Conservation (phyloP, 805 yeast genomes). For the Phaffomyces opuntiae region DNA sequence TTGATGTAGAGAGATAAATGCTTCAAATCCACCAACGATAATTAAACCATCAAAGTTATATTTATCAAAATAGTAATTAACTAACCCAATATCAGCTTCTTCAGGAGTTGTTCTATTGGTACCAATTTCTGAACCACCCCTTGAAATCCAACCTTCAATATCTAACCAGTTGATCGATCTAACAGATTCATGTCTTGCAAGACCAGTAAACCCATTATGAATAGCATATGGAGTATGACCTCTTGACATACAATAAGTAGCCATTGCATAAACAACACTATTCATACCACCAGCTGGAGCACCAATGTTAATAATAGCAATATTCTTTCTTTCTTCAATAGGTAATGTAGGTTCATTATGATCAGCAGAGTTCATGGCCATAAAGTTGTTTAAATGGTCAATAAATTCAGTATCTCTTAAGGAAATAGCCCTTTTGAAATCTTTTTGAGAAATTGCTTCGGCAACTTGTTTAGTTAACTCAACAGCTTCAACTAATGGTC, state of each 20-base stretch:
- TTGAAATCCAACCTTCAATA: slow-evolving; percentile 64
- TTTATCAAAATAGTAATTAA: slow-evolving; percentile 68
- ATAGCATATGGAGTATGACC: slow-evolving; percentile 71
- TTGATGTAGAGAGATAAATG: slow-evolving; percentile 63
- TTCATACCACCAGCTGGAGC: slow-evolving; percentile 79
- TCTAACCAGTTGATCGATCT: slow-evolving; percentile 58
- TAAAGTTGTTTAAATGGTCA: slow-evolving; percentile 56
- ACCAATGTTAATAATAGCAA: slow-evolving; percentile 71
- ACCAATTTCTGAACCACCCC: slow-evolving; percentile 80
- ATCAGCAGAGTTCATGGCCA: slow-evolving; percentile 62
- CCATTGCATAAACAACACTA: slow-evolving; percentile 70
- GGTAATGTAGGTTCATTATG: slow-evolving; percentile 58
- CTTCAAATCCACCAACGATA: slow-evolving; percentile 79
- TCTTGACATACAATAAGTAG: slow-evolving; percentile 64
- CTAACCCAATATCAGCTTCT: slow-evolving; percentile 58
- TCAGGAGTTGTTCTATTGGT: slow-evolving; percentile 68
- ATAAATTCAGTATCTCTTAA: slow-evolving; percentile 66
- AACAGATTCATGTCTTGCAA: slow-evolving; percentile 56
- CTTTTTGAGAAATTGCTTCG: slow-evolving; percentile 53
- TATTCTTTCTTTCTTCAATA: slow-evolving; percentile 44
- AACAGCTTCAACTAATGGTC: slow-evolving; percentile 69
- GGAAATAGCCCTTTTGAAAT: slow-evolving; percentile 63
- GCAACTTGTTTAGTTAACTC: slow-evolving; percentile 66
- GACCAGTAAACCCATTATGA: slow-evolving; percentile 68
- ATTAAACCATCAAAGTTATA: slow-evolving; percentile 63